Base-by-base conservation (phyloP, 371 early-diverging fungal species). In the Saksenaea vasiformis region DNA sequence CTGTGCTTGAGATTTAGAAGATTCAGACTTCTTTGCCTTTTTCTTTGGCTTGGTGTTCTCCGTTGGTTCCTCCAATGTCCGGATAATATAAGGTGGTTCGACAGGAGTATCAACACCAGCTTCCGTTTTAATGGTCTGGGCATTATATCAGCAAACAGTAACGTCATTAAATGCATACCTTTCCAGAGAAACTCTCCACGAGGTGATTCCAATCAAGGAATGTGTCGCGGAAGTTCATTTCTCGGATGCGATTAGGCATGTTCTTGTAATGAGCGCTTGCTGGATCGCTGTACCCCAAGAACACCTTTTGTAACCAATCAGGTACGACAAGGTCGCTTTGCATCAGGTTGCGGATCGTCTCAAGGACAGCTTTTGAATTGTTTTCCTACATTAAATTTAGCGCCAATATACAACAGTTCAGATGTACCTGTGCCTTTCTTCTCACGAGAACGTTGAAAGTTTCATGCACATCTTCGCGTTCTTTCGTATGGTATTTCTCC, bases 211-310 rank as follows among this genome's bases (percentile, higher is more conserved):
- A 86, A 59, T 92, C 85, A 51, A 95, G 47, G 69, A 97, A 96
- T 0, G 98, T 95, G 69, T 95, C 95, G 19, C 90, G 77, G 67
- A 97, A 89, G 56, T 93, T 84, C 37, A 96, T 78, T 19, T 77
- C 71, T 15, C 67, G 72, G 1, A 85, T 63, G 13, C 71, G 75
- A 27, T 85, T 74, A 44, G 80, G 74, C 67, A 93, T 72, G 22
- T 85, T 78, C 8, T 77, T 76, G 47, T 89, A 93, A 28, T 89
- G 82, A 1, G 92, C 93, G 54, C 88, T 85, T 34, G 79, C 76
- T 7, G 96, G 95, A 68, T 96, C 93, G 38, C 97, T 98, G 68
- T 98, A 98, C 28, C 98, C 98, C 39, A 98, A 78, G 43, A 97
- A 88, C 4, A 93, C 87, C 47, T 93, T 85, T 24, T 90, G 85